Base-by-base conservation (phyloP, 768 basidiomycete species). In the Coprinopsis sp. region DNA sequence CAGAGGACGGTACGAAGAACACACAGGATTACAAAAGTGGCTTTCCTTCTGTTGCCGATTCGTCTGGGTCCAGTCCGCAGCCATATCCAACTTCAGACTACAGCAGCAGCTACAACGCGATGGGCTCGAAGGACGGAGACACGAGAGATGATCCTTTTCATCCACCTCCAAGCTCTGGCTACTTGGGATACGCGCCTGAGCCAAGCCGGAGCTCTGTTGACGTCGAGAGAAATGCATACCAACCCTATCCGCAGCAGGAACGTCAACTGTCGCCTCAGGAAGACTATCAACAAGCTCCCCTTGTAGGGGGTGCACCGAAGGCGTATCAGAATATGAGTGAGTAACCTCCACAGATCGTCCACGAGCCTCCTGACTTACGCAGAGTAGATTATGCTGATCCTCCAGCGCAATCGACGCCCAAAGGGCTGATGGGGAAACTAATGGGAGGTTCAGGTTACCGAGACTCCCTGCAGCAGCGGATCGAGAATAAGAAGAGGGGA, bases 401-500 rank as follows among this genome's bases (percentile, higher is more conserved):
- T 22, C 60, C 65, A 43, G 50, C 64, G 44, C 42, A 52, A 7
- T 30, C 34, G 51, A 59, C 22, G 16, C 41, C 40, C 39, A 63
- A 60, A 6, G 37, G 56, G 7, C 45, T 59, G 13, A 64, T 80
- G 3, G 57, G 58, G 7, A 65, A 58, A 37, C 68, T 81, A 28
- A 47, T 82, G n/a, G 66, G 68, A 11, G 56, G 56, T 28, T 77
- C 73, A 8, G 72, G 66, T 47, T 82, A 83, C 47, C 84, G n/a
- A n/a, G n/a, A n/a, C n/a, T n/a, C 86, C 4, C 31, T 87, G 24
- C 79, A 87, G 51, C 86, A 94, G 58, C 78, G 85, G 39, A 92
- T 96, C 58, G 87, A 93, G 58, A 76, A 89, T 58, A 95, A 95
- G 72, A 86, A 78, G 60, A 76, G 85, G 24, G 91, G 91, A 1